Base-by-base conservation (phyloP, 345 rosid species). In the thale cress (Arabidopsis thaliana) region DNA sequence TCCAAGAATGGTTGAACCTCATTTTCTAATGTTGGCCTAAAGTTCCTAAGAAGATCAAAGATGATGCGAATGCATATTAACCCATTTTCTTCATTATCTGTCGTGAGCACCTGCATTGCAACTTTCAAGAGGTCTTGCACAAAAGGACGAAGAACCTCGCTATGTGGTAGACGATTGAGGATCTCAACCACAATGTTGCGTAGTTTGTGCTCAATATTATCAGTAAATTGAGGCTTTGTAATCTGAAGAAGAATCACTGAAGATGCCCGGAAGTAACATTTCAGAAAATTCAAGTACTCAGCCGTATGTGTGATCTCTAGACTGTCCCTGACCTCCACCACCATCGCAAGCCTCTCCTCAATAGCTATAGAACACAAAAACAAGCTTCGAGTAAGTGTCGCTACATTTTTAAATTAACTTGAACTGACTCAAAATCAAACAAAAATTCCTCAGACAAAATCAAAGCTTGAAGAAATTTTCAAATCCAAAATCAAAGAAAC, bases 131-230 rank as follows among this genome's bases (percentile, higher is more conserved):
- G 90, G 79, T 96, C 93, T 86, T 88, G 98, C 81, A 93, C 98
- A 76, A 89, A 96, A 22, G 99, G 99, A 63, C 99, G 93, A 49
- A 96, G 94, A 65, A 96, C 99, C 80, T 96, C 99, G 59, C 93
- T 96, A 62, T 93, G 97, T 59, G 98, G 99, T 4, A 96, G 83
- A 37, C 97, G 95, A 80, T 91, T 93, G 49, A 93, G 91, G 41
- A 96, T 89, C 85, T 96, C 97, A 73, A 93, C 91, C 7, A 89
- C 89, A 50, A 93, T 82, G 76, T 93, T 93, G 16, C 98, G 85
- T 42, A 93, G 85, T 85, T 91, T 96, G 78, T 96, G 96, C 87
- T 93, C 98, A 2, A 79, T 85, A 69, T 84, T 96, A 78, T 93
- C 99, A 40, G 77, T 53, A 58, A 87, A 88, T 28, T 96, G 98